Evolutionary conservation across 108 stramenopile species (phyloP).

Genomic region (Skeletonema costatum): DNA sequence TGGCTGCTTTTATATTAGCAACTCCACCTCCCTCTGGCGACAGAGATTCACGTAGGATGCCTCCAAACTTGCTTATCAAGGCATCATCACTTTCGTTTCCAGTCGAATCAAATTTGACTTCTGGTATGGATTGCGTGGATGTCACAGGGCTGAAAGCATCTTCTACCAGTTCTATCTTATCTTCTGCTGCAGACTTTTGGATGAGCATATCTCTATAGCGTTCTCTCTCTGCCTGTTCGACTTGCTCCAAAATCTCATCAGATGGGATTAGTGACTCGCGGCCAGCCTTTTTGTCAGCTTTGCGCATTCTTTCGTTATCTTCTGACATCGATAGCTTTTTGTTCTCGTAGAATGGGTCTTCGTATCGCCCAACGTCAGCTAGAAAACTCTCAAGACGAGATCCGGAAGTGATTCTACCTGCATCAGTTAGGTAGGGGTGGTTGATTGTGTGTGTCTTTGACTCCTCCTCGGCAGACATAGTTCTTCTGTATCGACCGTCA

Average conservation of each 20-base stretch:
- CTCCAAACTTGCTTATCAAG: constrained; percentile 41
- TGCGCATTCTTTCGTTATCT: constrained; percentile 59
- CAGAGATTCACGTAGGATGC: constrained; percentile 36
- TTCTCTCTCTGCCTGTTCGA: constrained; percentile 26
- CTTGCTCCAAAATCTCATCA: constrained; percentile 65
- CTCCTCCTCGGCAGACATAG: constrained; percentile 1
- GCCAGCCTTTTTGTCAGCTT: constrained; percentile 59
- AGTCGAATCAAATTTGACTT: neutral
- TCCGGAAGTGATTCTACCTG: constrained; percentile 78
- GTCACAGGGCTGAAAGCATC: constrained; percentile 34
- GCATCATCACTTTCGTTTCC: constrained; percentile 19
- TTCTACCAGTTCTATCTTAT: neutral
- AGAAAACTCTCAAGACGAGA: constrained; percentile 73
- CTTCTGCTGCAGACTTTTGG: constrained; percentile 17
- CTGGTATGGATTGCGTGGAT: constrained; percentile 2
- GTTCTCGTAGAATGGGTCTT: constrained; percentile 78
- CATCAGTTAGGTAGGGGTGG: constrained; percentile 90
- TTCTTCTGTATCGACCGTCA: constrained; percentile 43
- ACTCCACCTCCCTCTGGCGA: constrained; percentile 40
- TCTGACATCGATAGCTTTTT: constrained; percentile 50
- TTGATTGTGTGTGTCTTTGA: constrained; percentile 3
- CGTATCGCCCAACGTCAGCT: constrained; percentile 69
- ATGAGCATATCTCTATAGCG: constrained; percentile 69
- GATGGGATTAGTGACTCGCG: constrained; percentile 63
- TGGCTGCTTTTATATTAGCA: constrained; percentile 6